A percentile compares a stretch with the other conserved stretches of the same genome.
Evolutionary conservation across 768 basidiomycete species (phyloP).

Genomic region (Kwoniella europaea): DNA sequence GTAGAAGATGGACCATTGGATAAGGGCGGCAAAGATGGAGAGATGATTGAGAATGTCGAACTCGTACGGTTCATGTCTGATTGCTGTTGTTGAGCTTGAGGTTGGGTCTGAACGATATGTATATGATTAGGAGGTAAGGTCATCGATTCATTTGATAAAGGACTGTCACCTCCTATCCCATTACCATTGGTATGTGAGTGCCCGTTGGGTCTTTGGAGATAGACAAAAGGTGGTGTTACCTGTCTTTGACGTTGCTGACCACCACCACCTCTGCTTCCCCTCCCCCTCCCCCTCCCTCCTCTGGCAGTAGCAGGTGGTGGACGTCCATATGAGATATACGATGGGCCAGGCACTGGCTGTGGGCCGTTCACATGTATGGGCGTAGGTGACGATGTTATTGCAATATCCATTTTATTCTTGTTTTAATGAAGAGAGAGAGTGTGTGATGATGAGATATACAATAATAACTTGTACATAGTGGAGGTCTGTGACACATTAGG

Average conservation of each 20-base stretch:
- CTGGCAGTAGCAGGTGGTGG: background rate
- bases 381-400: constrained; percentile 15
- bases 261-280: constrained; percentile 5
- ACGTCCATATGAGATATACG: background rate
- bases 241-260: constrained; percentile 6
- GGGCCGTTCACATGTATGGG: constrained; percentile 6
- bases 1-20: constrained; percentile 19
- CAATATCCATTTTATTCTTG: constrained; percentile 14
- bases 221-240: constrained; percentile 17
- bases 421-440: background rate
- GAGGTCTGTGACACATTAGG: background rate
- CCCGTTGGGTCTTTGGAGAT: constrained; percentile 6
- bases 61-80: constrained; percentile 6
- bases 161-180: background rate
- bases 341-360: background rate
- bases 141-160: constrained; percentile 7
- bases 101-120: constrained; percentile 12
- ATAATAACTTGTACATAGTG: background rate
- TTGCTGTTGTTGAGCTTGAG: background rate
- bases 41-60: constrained; percentile 17
- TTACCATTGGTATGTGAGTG: background rate
- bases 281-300: constrained; percentile 6
- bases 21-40: constrained; percentile 17
- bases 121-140: constrained; percentile 6
- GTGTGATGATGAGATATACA: background rate